phyloP scores from a whole-genome alignment of 805 yeast species.

The Ogataea chonburiensis region DNA sequence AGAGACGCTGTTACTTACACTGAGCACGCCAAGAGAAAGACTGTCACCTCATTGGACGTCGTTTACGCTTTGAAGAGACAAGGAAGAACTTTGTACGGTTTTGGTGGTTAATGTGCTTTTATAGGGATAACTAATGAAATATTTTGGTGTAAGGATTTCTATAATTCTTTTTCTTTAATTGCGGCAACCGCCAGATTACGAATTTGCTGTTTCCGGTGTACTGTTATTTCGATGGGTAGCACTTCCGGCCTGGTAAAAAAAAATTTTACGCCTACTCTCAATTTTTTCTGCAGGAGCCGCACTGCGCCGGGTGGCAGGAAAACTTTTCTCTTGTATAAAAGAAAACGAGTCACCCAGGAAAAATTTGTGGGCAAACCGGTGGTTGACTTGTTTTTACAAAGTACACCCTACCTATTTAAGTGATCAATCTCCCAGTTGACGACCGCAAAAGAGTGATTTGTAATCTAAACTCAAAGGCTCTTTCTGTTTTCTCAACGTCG shows the following conservation, averaged over 20 bases:
- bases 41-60: constrained; percentile 97
- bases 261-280: constrained; percentile 5
- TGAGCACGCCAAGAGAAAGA: constrained; percentile 99
- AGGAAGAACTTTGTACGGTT: constrained; percentile 99
- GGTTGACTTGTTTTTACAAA: constrained; percentile 13
- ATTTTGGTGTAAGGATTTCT: constrained; percentile 12
- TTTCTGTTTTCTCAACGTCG: constrained; percentile 16
- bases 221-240: constrained; percentile 1
- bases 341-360: constrained; percentile 14
- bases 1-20: constrained; percentile 99
- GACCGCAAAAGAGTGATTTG: constrained; percentile 11
- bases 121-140: constrained; percentile 12
- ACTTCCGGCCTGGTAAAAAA: too few species aligned
- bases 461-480: constrained; percentile 10
- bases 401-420: constrained; percentile 14
- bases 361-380: constrained; percentile 13
- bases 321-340: constrained; percentile 12
- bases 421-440: constrained; percentile 18
- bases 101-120: constrained; percentile 79
- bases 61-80: constrained; percentile 99
- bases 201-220: background rate
- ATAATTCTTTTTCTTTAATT: background rate
- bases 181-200: background rate
- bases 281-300: constrained; percentile 7
- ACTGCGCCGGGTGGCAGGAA: constrained; percentile 11